phyloP scores from a whole-genome alignment of 2,329 filamentous ascomycete genomes.

The Albifimbria verrucaria region DNA sequence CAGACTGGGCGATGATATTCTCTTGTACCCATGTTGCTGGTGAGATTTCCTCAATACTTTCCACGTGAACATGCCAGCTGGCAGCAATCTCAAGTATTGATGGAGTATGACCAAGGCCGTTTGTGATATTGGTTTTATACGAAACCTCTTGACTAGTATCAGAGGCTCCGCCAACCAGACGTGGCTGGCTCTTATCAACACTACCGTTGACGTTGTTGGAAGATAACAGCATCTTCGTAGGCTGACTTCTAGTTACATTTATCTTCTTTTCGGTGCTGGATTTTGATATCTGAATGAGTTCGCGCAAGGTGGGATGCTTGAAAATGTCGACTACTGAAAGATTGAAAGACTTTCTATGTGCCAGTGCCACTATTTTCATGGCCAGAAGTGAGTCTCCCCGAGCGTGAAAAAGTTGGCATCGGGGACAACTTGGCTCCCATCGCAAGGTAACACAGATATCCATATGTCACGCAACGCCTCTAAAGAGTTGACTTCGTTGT shows the following conservation, averaged over 20 bases:
- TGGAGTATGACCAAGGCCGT: too few species aligned
- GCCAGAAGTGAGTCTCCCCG: neutral
- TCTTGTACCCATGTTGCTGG: too few species aligned
- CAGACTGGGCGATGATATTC: too few species aligned
- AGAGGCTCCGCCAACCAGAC: too few species aligned
- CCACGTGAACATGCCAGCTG: too few species aligned
- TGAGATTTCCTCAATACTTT: too few species aligned
- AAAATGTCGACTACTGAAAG: neutral
- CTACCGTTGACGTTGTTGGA: neutral
- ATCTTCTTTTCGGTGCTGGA: too few species aligned
- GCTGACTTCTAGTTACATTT: too few species aligned
- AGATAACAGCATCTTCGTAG: neutral
- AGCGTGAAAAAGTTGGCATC: neutral
- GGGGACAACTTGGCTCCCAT: neutral
- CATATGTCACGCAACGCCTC: neutral
- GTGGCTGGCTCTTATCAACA: neutral
- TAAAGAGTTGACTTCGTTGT: neutral
- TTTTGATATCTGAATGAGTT: neutral
- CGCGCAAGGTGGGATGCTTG: neutral
- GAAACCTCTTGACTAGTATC: too few species aligned
- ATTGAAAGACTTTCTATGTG: neutral
- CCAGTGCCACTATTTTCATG: neutral
- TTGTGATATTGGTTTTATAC: too few species aligned
- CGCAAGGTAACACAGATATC: neutral
- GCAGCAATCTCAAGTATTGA: too few species aligned